Evolutionary conservation across 2,329 filamentous ascomycete species (phyloP), one percentile per base, ranked within the genome.

Genomic region (Rosellinia necatrix): DNA sequence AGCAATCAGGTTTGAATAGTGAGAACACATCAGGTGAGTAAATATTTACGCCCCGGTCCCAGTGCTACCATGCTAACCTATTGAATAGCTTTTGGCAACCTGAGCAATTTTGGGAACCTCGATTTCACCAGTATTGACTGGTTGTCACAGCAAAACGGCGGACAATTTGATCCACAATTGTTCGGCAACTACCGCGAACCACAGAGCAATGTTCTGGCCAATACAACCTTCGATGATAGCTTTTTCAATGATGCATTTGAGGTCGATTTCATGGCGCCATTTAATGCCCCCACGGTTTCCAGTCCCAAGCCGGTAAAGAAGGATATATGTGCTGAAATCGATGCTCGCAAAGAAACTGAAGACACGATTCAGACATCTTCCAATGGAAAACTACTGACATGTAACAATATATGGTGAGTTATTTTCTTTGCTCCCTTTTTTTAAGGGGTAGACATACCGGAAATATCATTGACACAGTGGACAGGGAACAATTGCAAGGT

Each of bases 181-280:
- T 97, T 97, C 71, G 90, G 89, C 50, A 90, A 92, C 65, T 97
- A 97, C 74, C 87, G 94, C 49, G 94, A 99, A 68, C 87, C 91
- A 0, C 91, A 96, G 67, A 89, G 91, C 54, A 93, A 88, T 52
- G 81, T 96, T 12, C 75, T 96, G 15, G 78, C 79, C 63, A 87
- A 76, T 68, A 83, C 81, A 38, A 84, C 86, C 7, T 90, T 96
- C 63, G 90, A 91, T 51, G 89, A 86, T 60, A 79, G 72, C 53
- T 83, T 86, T 64, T 85, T 86, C 73, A 84, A 84, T 63, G 92
- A 96, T 64, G 89, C 91, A 12, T 88, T 96, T 69, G 88, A 92
- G 13, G 77, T 85, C 17, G 92, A 96, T 66, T 90, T 96, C 67
- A 82, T 84, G 35, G 92, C 87, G 25, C 91, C 92, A 0, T 93